phyloP scores from a whole-genome alignment of 305 asterid genomes.

The Fraxinus latifolia region DNA sequence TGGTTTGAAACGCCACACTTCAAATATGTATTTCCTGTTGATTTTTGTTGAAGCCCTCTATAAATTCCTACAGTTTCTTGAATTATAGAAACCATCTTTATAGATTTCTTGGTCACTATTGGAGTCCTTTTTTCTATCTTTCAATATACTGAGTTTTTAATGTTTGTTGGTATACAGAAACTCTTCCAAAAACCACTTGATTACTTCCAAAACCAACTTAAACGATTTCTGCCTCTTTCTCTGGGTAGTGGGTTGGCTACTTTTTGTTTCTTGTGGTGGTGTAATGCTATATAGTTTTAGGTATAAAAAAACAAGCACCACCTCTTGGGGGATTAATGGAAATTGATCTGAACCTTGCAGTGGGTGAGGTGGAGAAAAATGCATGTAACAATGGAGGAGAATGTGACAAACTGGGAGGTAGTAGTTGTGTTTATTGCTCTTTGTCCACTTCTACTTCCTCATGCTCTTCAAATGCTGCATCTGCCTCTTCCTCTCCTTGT shows the following conservation, averaged over 20 bases:
- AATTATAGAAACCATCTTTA: conserved; percentile 49
- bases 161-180: conserved; percentile 19
- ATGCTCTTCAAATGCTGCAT: conserved; percentile 62
- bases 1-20: conserved; percentile 27
- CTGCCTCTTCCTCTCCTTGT: conserved; percentile 29
- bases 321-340: conserved; percentile 51
- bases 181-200: conserved; percentile 28
- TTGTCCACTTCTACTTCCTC: conserved; percentile 58
- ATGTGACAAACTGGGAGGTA: conserved; percentile 54
- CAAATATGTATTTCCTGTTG: conserved; percentile 35
- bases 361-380: conserved; percentile 55
- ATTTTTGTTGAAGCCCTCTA: conserved; percentile 20
- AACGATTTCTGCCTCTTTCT: conserved; percentile 10
- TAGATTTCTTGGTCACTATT: conserved; percentile 32
- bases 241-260: conserved; percentile 20
- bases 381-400: conserved; percentile 54
- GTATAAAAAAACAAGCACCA: background rate
- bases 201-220: conserved; percentile 16
- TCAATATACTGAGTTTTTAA: conserved; percentile 11
- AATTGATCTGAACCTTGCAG: conserved; percentile 82
- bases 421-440: conserved; percentile 46
- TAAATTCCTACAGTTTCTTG: conserved; percentile 19
- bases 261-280: conserved; percentile 24
- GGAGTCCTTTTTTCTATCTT: conserved; percentile 27
- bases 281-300: conserved; percentile 34